Conservation (phyloP, 306 rosid species). For the Aeschynomene evenia region DNA sequence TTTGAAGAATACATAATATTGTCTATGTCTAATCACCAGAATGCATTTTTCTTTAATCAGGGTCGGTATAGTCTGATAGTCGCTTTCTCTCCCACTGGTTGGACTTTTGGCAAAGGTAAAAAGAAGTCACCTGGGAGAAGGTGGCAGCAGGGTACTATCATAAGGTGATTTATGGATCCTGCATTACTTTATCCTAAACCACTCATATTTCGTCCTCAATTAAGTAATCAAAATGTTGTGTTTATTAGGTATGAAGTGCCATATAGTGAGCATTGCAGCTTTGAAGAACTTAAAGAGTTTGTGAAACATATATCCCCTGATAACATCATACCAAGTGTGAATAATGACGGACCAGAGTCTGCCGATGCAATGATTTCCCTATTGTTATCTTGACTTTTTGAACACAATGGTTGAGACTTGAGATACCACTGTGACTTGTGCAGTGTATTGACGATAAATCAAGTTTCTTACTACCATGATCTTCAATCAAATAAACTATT, state of each 20-base stretch:
- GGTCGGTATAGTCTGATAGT: slow-evolving; percentile 75
- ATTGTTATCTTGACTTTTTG: slow-evolving; percentile 48
- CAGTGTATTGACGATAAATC: background rate
- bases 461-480: background rate
- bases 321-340: slow-evolving; percentile 87
- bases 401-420: slow-evolving; percentile 5
- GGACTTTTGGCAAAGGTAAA: slow-evolving; percentile 92
- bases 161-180: slow-evolving; percentile 70
- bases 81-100: slow-evolving; percentile 96
- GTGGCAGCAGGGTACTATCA: slow-evolving; percentile 91
- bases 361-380: slow-evolving; percentile 77
- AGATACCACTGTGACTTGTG: background rate
- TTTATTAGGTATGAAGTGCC: slow-evolving; percentile 84
- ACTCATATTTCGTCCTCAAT: background rate
- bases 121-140: slow-evolving; percentile 87
- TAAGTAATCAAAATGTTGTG: slow-evolving; percentile 8
- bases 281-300: slow-evolving; percentile 77
- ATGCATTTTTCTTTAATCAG: slow-evolving; percentile 44
- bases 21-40: slow-evolving; percentile 19
- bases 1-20: too few relatives aligned
- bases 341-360: slow-evolving; percentile 78
- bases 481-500: background rate
- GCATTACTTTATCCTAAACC: background rate
- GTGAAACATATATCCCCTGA: slow-evolving; percentile 70
- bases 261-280: slow-evolving; percentile 93